Percentiles rank a stretch among this genome's conserved stretches.
Evolutionary conservation across 2,329 filamentous ascomycete species (phyloP).

Genomic region (Pestalotiopsis sp.): DNA sequence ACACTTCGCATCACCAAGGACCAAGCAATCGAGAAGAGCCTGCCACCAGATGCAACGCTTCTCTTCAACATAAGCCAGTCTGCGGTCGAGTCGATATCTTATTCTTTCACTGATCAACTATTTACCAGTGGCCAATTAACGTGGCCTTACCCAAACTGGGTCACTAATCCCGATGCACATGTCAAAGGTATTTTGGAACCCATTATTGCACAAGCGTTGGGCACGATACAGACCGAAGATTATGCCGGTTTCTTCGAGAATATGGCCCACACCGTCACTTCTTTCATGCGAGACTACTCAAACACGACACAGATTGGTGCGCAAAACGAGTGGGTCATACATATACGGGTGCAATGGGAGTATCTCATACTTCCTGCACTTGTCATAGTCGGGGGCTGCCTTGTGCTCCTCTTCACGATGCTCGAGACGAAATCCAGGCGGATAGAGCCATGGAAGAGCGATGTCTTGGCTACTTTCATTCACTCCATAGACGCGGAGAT

Average conservation of each 20-base stretch:
- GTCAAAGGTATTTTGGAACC: background rate
- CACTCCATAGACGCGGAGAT: background rate
- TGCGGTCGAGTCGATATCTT: background rate
- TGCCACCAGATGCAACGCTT: background rate
- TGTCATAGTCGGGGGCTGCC: background rate
- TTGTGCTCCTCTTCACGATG: background rate
- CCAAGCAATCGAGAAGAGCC: background rate
- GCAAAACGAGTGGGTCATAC: conserved; percentile 17
- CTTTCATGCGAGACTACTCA: conserved; percentile 19
- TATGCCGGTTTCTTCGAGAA: conserved; percentile 15
- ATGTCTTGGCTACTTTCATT: conserved; percentile 4
- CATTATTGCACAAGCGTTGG: background rate
- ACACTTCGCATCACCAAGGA: background rate
- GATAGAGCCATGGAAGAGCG: background rate
- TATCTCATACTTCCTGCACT: background rate
- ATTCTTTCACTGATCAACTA: background rate
- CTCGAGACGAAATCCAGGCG: background rate
- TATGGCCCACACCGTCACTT: conserved; percentile 15
- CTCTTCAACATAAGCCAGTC: background rate
- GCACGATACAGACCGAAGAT: background rate
- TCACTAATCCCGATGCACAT: too few relatives aligned
- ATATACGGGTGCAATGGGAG: conserved; percentile 20
- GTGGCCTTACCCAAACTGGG: background rate
- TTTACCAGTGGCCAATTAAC: background rate
- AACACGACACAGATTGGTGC: conserved; percentile 9